Evolutionary conservation across 2,329 filamentous ascomycete species (phyloP), one percentile per base, ranked within the genome.

Genomic region (Arthroderma sp.): DNA sequence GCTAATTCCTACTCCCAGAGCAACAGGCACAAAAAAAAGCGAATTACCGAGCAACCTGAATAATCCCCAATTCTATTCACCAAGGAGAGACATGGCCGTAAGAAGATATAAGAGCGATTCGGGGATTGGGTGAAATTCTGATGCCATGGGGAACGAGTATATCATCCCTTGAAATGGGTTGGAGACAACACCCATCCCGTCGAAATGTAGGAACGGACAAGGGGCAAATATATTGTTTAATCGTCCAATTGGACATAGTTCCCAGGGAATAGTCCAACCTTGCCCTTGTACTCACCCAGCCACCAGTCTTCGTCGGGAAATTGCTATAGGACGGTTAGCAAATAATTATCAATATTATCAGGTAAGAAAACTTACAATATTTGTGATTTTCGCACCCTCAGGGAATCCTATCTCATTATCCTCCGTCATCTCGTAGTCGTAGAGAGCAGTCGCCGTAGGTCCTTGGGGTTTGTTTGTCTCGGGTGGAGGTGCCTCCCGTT

Each of bases 291-390:
- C 57, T 84, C 79, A 47, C 91, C 91, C 56, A 89, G 83, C 91
- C 91, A 98, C 91, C 91, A 98, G 61, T 98, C 91, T 53, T 96
- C 89, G 57, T 96, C 91, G 2, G 91, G 91, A 66, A 96, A 96
- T 69, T 95, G 86, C 80, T 83, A 54, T 55, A 68, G 62, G 39
- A 30, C 15, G 3, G 15, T 45, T 15, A 45, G 36, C 9, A 15
- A 39, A 7, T 40, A 10, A 5, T 11, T 22, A 22, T 22, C 3
- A 22, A 22, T 22, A 22, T 22, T 22, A 22, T 22, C 15, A 22
- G 15, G 15, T 3, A 22, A 22, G 30, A 40, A 34, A 15, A 73
- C 80, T 72, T 73, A 83, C 80, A 52, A 98, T 70, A 58, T 83
- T 75, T 29, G 76, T 83, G 55, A 98, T 82, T 51, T 72, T 86